A percentile compares a stretch with the other conserved stretches of the same genome.
Evolutionary conservation across 2,329 filamentous ascomycete species (phyloP).

Genomic region (Diplodia corticola): DNA sequence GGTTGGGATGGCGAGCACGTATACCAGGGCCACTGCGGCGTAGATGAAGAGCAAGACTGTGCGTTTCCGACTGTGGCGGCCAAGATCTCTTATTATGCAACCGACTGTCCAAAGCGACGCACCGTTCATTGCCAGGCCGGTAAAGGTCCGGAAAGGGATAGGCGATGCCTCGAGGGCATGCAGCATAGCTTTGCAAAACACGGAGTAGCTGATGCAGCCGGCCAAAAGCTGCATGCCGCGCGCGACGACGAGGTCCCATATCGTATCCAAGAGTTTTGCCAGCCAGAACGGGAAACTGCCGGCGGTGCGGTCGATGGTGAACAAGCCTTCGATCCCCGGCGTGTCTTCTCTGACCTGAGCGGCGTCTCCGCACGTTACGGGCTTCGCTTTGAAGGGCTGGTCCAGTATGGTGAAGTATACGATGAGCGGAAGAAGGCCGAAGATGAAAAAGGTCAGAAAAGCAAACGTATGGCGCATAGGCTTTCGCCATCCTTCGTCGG

Average conservation of each 20-base stretch:
- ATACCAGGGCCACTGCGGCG: slow-evolving; percentile 34
- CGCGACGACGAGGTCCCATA: slow-evolving; percentile 38
- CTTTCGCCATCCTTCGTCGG: not conserved
- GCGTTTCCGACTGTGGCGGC: slow-evolving; percentile 28
- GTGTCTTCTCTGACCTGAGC: not conserved
- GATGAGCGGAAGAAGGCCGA: not conserved
- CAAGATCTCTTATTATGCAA: slow-evolving; percentile 33
- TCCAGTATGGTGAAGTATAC: not conserved
- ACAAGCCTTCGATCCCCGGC: slow-evolving; percentile 26
- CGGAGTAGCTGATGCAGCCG: slow-evolving; percentile 33
- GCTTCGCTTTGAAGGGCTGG: not conserved
- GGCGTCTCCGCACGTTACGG: not conserved
- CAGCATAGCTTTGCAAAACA: slow-evolving; percentile 38
- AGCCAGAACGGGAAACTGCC: slow-evolving; percentile 33
- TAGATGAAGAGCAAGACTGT: slow-evolving; percentile 36
- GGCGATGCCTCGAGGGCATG: slow-evolving; percentile 38
- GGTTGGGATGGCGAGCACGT: slow-evolving; percentile 36
- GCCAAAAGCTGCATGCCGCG: slow-evolving; percentile 36
- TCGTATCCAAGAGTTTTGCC: slow-evolving; percentile 39
- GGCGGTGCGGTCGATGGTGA: slow-evolving; percentile 32
- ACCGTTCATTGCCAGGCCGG: slow-evolving; percentile 35
- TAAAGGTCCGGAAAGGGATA: slow-evolving; percentile 38
- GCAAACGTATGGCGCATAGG: not conserved
- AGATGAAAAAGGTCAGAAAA: not conserved
- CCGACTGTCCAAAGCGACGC: slow-evolving; percentile 29